Evolutionary conservation across 768 basidiomycete genomes (phyloP), one percentile per base, ranked within the genome.

Genomic region (Amanita rubescens): DNA sequence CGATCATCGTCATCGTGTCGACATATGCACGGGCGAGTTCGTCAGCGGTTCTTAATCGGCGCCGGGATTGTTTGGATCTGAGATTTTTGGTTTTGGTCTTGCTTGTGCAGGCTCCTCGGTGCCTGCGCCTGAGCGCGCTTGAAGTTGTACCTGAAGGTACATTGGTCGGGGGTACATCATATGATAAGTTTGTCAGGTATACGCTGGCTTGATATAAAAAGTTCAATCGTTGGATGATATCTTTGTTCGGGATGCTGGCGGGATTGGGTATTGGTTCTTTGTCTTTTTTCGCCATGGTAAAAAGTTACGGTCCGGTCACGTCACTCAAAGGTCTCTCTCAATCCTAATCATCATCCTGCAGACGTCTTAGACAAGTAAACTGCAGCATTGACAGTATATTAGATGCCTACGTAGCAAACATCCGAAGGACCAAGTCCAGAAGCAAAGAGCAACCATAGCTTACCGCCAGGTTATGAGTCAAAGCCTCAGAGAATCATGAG

Each of bases 121-220:
- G n/a, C n/a, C n/a, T 11, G 22, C 2, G 24, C 4, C 24, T 24
- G 14, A 44, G 5, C 3, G 20, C 20, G 10, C 15, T 41, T 17
- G 43, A 44, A 44, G 5, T 11, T 37, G 35, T 4, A 37, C n/a
- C 27, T 30, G 27, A 11, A 37, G 35, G 35, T 12, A 37, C 35
- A 37, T 37, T 11, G 11, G 35, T 37, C 35, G 20, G 43, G 51
- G 63, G 62, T 30, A 49, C 51, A 42, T 53, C 62, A 55, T 61
- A 49, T 58, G 22, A 44, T 19, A 27, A 24, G 24, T 44, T 44
- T 2, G 34, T 76, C 65, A 90, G 71, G 55, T 83, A 84, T 12
- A 78, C 73, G 60, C 85, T 84, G 32, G 89, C 86, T 67, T 92
- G 90, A 62, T 87, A 91, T 33, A 93, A 77, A 65, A 88, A 93